Percentiles rank a stretch among this genome's conserved stretches.
Evolutionary conservation across 208 protist genomes (phyloP).

Genomic region (Phytomonas sp.): DNA sequence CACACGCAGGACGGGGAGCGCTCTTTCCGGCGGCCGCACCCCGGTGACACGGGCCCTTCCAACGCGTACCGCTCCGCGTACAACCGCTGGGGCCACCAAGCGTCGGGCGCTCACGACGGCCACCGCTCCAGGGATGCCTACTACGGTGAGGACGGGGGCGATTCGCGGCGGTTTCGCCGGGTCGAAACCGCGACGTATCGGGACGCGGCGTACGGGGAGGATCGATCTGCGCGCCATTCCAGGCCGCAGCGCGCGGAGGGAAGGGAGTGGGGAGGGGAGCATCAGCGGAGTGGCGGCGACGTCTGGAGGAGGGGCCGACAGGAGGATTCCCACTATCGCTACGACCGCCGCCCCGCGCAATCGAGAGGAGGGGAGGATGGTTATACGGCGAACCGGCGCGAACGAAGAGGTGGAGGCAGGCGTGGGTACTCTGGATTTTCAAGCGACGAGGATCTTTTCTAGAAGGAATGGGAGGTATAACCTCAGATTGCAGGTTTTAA

Average conservation of each 20-base stretch:
- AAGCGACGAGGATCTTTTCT: background rate
- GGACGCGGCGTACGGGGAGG: background rate
- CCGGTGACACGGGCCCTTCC: background rate
- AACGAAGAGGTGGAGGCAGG: too few species aligned
- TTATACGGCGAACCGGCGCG: too few species aligned
- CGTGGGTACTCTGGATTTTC: background rate
- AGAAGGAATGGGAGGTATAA: background rate
- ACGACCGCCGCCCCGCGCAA: background rate
- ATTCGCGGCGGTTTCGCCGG: background rate
- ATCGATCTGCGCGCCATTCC: background rate
- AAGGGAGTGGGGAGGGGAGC: too few species aligned
- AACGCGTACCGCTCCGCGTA: background rate
- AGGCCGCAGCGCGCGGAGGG: background rate
- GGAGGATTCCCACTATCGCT: constrained; percentile 13
- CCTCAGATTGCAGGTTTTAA: background rate
- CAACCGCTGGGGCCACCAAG: background rate
- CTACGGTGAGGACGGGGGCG: background rate
- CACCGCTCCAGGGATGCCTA: background rate
- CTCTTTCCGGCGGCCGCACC: background rate
- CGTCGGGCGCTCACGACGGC: background rate
- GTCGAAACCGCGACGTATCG: background rate
- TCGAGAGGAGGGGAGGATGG: background rate
- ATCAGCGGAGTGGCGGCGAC: constrained; percentile 9
- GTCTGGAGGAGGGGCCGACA: constrained; percentile 14
- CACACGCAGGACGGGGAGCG: too few species aligned